These are phyloP conservation scores for Tricholoma sp. DNA, from an alignment of 768 basidiomycete genomes.

Conservation along the genomic window DNA sequence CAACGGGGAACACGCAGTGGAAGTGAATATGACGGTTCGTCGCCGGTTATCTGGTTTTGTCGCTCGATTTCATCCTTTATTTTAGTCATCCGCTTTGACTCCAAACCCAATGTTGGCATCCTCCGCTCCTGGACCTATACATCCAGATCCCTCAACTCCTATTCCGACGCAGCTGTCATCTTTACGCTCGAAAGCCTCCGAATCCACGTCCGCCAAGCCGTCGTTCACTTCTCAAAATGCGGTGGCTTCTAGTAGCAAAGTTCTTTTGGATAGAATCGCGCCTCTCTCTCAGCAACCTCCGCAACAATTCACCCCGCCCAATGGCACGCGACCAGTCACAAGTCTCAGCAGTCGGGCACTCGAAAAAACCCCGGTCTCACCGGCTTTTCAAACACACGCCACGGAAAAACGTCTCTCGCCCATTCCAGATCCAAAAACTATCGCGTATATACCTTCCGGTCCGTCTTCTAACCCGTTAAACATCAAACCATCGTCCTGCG, in stretches of 20 bases:
- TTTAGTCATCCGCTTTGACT: background rate
- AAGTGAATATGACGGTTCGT: background rate
- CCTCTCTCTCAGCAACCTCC: background rate
- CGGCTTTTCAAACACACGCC: background rate
- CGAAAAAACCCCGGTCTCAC: conserved; percentile 16
- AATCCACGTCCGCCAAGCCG: background rate
- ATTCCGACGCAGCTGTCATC: background rate
- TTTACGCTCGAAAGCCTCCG: background rate
- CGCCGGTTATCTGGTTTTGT: background rate
- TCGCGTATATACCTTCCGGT: conserved; percentile 36
- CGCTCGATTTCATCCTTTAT: background rate
- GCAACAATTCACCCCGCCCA: background rate
- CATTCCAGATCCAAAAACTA: conserved; percentile 30
- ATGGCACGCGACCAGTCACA: conserved; percentile 1
- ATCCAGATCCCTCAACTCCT: background rate
- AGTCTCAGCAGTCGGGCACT: conserved; percentile 15
- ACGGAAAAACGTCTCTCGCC: conserved; percentile 13
- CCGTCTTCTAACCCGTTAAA: conserved; percentile 48
- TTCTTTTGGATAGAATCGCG: conserved; percentile 11
- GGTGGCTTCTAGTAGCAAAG: conserved; percentile 34
- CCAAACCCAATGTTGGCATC: background rate
- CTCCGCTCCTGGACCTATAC: background rate
- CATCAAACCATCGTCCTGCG: conserved; percentile 41
- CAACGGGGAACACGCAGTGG: background rate
- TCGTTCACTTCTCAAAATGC: conserved; percentile 18